phyloP scores from a whole-genome alignment of 345 rosid species.

The Murraya paniculata region DNA sequence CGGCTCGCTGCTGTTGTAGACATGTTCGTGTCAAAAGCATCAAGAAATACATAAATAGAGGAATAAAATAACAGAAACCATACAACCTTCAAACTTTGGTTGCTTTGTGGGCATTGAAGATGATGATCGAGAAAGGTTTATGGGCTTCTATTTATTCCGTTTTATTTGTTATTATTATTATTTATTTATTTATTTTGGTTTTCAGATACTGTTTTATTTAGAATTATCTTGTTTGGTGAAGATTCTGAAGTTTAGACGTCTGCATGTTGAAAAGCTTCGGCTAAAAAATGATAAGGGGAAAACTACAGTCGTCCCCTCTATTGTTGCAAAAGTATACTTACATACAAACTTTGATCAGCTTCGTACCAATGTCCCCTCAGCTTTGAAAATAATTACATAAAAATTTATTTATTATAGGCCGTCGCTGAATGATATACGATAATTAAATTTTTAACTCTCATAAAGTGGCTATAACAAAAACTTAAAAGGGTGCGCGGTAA shows the following conservation, averaged over 20 bases:
- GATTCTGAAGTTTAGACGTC: background rate
- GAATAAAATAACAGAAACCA: background rate
- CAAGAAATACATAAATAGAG: background rate
- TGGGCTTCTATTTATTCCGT: no score
- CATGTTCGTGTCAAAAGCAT: background rate
- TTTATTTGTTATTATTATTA: background rate
- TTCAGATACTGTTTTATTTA: background rate
- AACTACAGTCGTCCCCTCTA: background rate
- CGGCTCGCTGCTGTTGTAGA: background rate
- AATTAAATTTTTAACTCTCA: no score
- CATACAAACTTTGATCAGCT: background rate
- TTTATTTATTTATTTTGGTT: background rate
- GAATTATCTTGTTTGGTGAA: background rate
- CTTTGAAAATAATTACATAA: background rate
- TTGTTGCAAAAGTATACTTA: background rate
- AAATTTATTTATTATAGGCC: no score
- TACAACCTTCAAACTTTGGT: background rate
- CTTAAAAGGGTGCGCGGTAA: no score
- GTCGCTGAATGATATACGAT: no score
- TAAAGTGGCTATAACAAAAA: no score
- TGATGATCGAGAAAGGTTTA: background rate
- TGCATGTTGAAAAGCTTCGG: background rate
- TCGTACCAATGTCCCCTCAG: background rate
- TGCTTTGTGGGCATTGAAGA: background rate
- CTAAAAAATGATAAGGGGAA: background rate